Base-by-base conservation (phyloP, 148 eudicot species). In the Chenopodium formosanum region DNA sequence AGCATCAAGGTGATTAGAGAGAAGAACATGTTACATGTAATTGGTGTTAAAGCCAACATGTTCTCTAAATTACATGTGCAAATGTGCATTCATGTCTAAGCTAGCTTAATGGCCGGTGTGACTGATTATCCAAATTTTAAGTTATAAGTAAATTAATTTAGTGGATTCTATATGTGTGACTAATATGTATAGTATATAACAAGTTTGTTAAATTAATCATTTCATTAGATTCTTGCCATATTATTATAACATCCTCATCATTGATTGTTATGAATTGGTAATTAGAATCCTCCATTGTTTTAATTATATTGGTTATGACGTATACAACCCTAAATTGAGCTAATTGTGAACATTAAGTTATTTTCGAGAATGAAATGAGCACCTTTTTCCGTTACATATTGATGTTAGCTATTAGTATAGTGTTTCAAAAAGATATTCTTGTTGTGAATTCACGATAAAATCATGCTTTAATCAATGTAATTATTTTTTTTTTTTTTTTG, bases 31-130 rank as follows among this genome's bases (percentile, higher is more conserved):
- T 5, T 46, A 9, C n/a, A 40, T 44, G 44, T 5, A 73, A 9
- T 52, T 79, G 75, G 31, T 16, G 25, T 80, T 37, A 37, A 80
- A 62, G 60, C 70, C 77, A 80, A 80, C 78, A 80, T 81, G 66
- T 60, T 69, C 68, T 47, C 81, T 71, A 65, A 78, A 16, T 73
- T 71, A 82, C 84, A 82, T 82, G 84, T 82, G 84, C 84, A 77
- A 40, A 34, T 82, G 81, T 77, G 72, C 84, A 70, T 71, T 65
- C 63, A 78, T 80, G 74, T 82, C 77, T 72, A 82, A 71, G 52
- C 44, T 23, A 52, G 56, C 81, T 62, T 25, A 48, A 34, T 52
- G 70, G 78, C 73, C 78, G 70, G 65, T 78, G 65, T 78, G 64
- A 72, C 2, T 80, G 46, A 70, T 70, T 14, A 71, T 52, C 52